These are phyloP conservation scores for Musa schizocarpa DNA, from an alignment of 176 grass and related monocot species.

Conservation along the genomic window DNA sequence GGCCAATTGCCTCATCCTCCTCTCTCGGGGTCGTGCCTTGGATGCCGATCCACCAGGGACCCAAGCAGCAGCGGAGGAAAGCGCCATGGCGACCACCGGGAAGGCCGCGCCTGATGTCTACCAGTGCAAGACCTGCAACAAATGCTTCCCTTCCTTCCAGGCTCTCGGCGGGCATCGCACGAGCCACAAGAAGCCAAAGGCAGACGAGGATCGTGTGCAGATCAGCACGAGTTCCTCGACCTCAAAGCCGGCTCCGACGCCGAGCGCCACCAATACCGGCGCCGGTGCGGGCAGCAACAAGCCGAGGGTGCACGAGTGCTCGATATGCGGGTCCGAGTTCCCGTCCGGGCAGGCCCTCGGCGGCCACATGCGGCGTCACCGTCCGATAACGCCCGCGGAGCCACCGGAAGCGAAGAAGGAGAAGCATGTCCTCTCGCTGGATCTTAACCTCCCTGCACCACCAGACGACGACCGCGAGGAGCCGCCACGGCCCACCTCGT, in stretches of 20 bases:
- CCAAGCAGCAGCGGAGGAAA: constrained; percentile 1
- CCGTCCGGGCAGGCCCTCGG: constrained; percentile 13
- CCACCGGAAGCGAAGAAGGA: background rate
- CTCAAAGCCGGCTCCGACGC: background rate
- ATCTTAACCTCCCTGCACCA: constrained; percentile 20
- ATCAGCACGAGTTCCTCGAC: background rate
- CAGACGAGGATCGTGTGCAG: background rate
- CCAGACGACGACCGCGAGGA: background rate
- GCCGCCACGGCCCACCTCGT: background rate
- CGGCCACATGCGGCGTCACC: constrained; percentile 15
- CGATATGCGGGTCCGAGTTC: constrained; percentile 9
- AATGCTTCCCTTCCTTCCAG: constrained; percentile 43
- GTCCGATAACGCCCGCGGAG: background rate
- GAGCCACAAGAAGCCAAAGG: constrained; percentile 77
- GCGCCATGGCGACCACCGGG: background rate
- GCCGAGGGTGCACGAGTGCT: constrained; percentile 15
- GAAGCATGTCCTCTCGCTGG: constrained; percentile 7
- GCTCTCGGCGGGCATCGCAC: constrained; percentile 89
- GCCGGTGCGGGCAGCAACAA: background rate
- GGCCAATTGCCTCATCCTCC: constrained; percentile 19
- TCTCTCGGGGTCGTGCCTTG: background rate
- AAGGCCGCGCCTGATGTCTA: background rate
- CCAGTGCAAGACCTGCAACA: constrained; percentile 21
- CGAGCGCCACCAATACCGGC: background rate
- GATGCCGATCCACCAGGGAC: background rate